Evolutionary conservation across 129 eudicot species (phyloP).

Genomic region (Tagetes patula): DNA sequence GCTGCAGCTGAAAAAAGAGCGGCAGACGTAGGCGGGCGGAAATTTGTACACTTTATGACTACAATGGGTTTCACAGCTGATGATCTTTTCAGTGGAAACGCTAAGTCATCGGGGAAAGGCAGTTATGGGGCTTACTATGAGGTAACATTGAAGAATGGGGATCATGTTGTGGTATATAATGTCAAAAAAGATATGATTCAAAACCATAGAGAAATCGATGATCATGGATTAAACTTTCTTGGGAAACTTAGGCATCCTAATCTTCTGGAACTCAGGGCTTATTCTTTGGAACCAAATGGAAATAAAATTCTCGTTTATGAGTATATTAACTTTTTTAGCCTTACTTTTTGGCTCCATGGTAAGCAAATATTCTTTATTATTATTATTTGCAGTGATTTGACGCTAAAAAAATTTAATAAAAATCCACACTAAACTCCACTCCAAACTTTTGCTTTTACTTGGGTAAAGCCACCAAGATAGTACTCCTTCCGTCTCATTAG

Average conservation of each 20-base stretch:
- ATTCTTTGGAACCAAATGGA: slow-evolving; percentile 18
- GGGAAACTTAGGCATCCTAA: slow-evolving; percentile 56
- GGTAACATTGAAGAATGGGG: slow-evolving; percentile 60
- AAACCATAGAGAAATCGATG: not conserved
- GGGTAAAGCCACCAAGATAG: no score
- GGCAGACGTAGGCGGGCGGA: slow-evolving; percentile 40
- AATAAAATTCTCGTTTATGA: slow-evolving; percentile 60
- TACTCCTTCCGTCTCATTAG: no score
- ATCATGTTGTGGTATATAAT: slow-evolving; percentile 59
- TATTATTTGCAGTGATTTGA: no score
- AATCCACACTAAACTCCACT: no score
- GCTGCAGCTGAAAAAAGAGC: not conserved
- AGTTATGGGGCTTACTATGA: slow-evolving; percentile 60
- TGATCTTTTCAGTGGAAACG: slow-evolving; percentile 60
- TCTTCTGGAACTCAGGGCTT: slow-evolving; percentile 56
- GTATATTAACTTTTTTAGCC: slow-evolving; percentile 54
- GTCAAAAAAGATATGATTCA: not conserved
- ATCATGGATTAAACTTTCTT: not conserved
- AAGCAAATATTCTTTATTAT: not conserved
- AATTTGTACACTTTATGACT: slow-evolving; percentile 56
- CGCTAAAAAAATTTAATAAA: no score
- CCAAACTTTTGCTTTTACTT: no score
- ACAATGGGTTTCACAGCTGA: slow-evolving; percentile 56
- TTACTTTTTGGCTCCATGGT: slow-evolving; percentile 58
- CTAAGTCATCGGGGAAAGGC: slow-evolving; percentile 22